These are phyloP conservation scores for Komagataella kurtzmanii DNA, from an alignment of 805 yeast genomes.

Conservation along the genomic window DNA sequence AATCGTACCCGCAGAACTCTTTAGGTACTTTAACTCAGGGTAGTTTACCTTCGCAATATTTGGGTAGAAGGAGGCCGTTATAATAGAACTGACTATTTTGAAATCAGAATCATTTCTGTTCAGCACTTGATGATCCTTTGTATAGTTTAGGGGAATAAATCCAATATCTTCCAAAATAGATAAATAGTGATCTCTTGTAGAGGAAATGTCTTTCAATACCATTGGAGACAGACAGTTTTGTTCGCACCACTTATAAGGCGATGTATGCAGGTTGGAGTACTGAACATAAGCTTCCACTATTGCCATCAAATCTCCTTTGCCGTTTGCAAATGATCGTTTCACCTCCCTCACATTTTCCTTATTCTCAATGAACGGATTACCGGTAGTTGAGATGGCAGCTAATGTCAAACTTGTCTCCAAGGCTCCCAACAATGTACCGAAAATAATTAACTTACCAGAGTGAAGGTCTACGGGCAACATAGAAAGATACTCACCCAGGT, in stretches of 20 bases:
- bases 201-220: slow-evolving; percentile 55
- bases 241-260: slow-evolving; percentile 27
- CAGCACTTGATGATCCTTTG: slow-evolving; percentile 13
- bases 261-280: slow-evolving; percentile 23
- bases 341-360: slow-evolving; percentile 43
- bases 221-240: slow-evolving; percentile 50
- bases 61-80: slow-evolving; percentile 78
- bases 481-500: slow-evolving; percentile 70
- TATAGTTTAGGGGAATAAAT: slow-evolving; percentile 46
- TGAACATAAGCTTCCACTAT: slow-evolving; percentile 43
- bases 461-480: slow-evolving; percentile 77
- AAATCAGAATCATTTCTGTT: slow-evolving; percentile 39
- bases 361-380: slow-evolving; percentile 58
- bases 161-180: slow-evolving; percentile 69
- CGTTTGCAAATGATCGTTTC: slow-evolving; percentile 25
- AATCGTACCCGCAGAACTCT: slow-evolving; percentile 65
- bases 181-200: slow-evolving; percentile 58
- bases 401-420: slow-evolving; percentile 64
- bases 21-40: slow-evolving; percentile 68
- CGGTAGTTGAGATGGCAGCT: slow-evolving; percentile 66
- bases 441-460: slow-evolving; percentile 70
- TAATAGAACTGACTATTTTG: slow-evolving; percentile 45
- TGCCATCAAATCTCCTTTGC: slow-evolving; percentile 68
- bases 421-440: slow-evolving; percentile 76
- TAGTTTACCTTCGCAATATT: slow-evolving; percentile 67